Evolutionary conservation across 495 filamentous ascomycete species (phyloP).

Genomic region (Podospora sp.): DNA sequence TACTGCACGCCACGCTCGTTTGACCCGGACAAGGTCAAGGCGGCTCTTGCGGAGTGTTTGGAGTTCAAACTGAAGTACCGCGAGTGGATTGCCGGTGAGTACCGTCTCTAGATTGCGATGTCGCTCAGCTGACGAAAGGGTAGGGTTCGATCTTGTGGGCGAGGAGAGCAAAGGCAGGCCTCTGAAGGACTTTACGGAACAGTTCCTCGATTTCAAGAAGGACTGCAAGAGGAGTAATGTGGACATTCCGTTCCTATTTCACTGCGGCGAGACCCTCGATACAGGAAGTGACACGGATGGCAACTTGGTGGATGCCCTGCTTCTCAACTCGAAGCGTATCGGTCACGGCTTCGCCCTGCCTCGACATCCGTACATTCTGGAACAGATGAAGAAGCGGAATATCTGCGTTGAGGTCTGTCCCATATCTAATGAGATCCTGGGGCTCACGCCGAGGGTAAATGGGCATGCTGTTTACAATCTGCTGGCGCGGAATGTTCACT

Average conservation of each 20-base stretch:
- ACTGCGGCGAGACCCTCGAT: slow-evolving; percentile 87
- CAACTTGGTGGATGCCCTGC: slow-evolving; percentile 85
- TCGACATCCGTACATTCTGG: slow-evolving; percentile 81
- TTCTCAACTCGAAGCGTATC: slow-evolving; percentile 81
- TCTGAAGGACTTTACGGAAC: slow-evolving; percentile 68
- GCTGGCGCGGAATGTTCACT: slow-evolving; percentile 55
- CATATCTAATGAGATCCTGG: slow-evolving; percentile 80
- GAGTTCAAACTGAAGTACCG: slow-evolving; percentile 78
- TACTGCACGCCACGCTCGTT: slow-evolving; percentile 60
- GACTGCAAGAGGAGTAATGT: slow-evolving; percentile 66
- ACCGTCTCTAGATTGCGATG: slow-evolving; percentile 10
- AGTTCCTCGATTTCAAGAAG: slow-evolving; percentile 82
- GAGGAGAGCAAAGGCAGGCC: slow-evolving; percentile 76
- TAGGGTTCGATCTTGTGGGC: slow-evolving; percentile 86
- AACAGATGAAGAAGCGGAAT: slow-evolving; percentile 76
- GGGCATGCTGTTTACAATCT: slow-evolving; percentile 54
- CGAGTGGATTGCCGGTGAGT: slow-evolving; percentile 63
- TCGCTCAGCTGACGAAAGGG: background rate
- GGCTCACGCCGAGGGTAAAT: slow-evolving; percentile 49
- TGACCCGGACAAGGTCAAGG: slow-evolving; percentile 58
- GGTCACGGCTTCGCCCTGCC: slow-evolving; percentile 91
- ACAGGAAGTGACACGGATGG: slow-evolving; percentile 75
- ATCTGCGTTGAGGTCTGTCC: slow-evolving; percentile 90
- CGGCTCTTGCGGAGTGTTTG: slow-evolving; percentile 77
- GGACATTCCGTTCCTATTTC: slow-evolving; percentile 93